phyloP scores from a whole-genome alignment of 2,329 filamentous ascomycete genomes.

The Sporothrix mexicana region DNA sequence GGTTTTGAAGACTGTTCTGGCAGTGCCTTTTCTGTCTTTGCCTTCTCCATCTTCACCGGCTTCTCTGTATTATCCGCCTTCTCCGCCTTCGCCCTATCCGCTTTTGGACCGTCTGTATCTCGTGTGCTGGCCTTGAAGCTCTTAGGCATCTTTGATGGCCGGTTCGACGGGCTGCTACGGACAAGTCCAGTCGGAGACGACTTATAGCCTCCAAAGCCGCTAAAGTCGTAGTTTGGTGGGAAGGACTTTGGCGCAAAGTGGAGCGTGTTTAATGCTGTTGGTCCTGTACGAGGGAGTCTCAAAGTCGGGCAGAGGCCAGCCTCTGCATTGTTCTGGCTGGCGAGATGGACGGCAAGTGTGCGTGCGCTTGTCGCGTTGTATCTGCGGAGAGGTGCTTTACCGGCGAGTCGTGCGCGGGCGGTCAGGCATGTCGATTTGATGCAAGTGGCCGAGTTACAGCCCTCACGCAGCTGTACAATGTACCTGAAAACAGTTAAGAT shows the following conservation, averaged over 20 bases:
- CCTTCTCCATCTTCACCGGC: not conserved
- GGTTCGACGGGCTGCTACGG: slow-evolving; percentile 26
- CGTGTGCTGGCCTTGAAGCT: not conserved
- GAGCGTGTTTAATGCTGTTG: slow-evolving; percentile 55
- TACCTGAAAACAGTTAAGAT: slow-evolving; percentile 59
- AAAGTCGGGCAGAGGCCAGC: slow-evolving; percentile 67
- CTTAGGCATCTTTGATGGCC: not conserved
- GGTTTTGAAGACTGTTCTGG: no score
- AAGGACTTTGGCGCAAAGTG: slow-evolving; percentile 50
- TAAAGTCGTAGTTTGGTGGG: slow-evolving; percentile 36
- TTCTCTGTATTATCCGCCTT: not conserved
- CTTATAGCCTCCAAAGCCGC: slow-evolving; percentile 33
- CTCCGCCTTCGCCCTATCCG: not conserved
- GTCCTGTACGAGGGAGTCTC: slow-evolving; percentile 50
- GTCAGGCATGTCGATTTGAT: slow-evolving; percentile 80
- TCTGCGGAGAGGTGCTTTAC: slow-evolving; percentile 72
- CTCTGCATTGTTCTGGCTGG: slow-evolving; percentile 78
- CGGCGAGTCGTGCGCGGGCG: slow-evolving; percentile 70
- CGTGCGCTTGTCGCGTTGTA: slow-evolving; percentile 84
- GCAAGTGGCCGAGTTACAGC: slow-evolving; percentile 73
- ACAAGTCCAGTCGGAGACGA: slow-evolving; percentile 25
- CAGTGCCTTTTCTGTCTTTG: no score
- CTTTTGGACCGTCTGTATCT: not conserved
- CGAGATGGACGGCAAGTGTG: slow-evolving; percentile 78
- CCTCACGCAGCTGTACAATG: slow-evolving; percentile 79